Evolutionary conservation across 345 rosid species (phyloP), one percentile per base, ranked within the genome.

Genomic region (Bruguiera gymnorhiza): DNA sequence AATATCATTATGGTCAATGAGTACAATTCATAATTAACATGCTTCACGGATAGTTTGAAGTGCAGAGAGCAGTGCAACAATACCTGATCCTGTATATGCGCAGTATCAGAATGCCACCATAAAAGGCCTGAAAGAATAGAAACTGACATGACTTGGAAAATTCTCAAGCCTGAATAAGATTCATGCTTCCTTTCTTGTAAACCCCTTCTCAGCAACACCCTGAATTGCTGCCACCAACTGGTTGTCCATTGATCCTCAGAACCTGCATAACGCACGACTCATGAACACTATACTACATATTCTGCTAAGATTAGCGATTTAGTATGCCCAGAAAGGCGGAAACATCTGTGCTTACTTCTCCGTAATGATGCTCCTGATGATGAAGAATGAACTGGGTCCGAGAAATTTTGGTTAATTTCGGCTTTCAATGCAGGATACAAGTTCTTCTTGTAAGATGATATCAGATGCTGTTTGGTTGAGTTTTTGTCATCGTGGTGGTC

Each of bases 1-100:
- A 43, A 43, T 43, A 63, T 30, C 16, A 15, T 37, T n/a, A 11
- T 21, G 13, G 27, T 39, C 20, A 63, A 24, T n/a, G 11, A 51
- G 26, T 6, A 39, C 46, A 9, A 10, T 10, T 39, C 46, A 39
- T 26, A 11, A 37, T 23, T 4, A 32, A 29, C 50, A 51, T 50
- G 37, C 24, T 65, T 61, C 26, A 37, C 43, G 27, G 6, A 15
- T 51, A 31, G 13, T 13, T 43, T 21, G 9, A 19, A 65, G 11
- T 1, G 3, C 24, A 9, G 20, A 63, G 21, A 18, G 43, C 73
- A 62, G 62, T 37, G 37, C n/a, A n/a, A n/a, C 26, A 2, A 56
- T 79, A 93, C 98, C 98, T 93, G 98, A 81, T 93, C 98, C 78
- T 93, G 94, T 11, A 93, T 27, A 70, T 84, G 90, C 21, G 87